Conservation (phyloP, 805 yeast genomes). For the Ogataea nitratoaversa region DNA sequence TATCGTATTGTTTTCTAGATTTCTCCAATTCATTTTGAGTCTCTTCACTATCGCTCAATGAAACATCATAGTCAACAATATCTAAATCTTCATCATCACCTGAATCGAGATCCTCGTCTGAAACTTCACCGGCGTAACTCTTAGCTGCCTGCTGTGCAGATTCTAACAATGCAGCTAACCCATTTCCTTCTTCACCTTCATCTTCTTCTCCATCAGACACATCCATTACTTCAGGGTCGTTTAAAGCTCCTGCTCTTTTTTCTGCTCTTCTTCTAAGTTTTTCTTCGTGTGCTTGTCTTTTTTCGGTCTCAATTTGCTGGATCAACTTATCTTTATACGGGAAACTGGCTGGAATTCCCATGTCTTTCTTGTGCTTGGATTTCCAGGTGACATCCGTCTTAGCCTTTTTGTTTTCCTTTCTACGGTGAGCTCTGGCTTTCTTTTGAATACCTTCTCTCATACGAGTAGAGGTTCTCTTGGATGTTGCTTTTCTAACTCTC, state of each 20-base stretch:
- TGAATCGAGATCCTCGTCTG: conserved; percentile 34
- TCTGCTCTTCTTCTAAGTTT: conserved; percentile 46
- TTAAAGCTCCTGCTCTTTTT: conserved; percentile 41
- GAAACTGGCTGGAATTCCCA: conserved; percentile 91
- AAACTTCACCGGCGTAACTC: conserved; percentile 58
- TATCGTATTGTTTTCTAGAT: conserved; percentile 88
- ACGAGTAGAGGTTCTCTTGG: conserved; percentile 88
- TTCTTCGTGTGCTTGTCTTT: conserved; percentile 52
- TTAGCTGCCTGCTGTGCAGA: conserved; percentile 88
- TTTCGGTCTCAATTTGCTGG: conserved; percentile 61
- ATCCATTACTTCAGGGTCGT: conserved; percentile 32
- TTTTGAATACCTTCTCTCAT: conserved; percentile 95
- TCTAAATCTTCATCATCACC: conserved; percentile 46
- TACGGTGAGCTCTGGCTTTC: conserved; percentile 87
- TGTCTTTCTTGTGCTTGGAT: conserved; percentile 77
- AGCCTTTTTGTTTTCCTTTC: conserved; percentile 75
- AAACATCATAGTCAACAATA: conserved; percentile 45
- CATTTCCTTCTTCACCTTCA: conserved; percentile 19
- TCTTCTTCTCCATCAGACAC: conserved; percentile 39
- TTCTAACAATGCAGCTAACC: conserved; percentile 77
- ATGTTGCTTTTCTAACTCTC: conserved; percentile 53
- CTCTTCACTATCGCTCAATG: conserved; percentile 37
- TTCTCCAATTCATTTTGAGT: conserved; percentile 54
- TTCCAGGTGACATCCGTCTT: conserved; percentile 95
- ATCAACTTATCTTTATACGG: conserved; percentile 89